phyloP scores from a whole-genome alignment of 352 stramenopile genomes.

The Albugo laibachii region DNA sequence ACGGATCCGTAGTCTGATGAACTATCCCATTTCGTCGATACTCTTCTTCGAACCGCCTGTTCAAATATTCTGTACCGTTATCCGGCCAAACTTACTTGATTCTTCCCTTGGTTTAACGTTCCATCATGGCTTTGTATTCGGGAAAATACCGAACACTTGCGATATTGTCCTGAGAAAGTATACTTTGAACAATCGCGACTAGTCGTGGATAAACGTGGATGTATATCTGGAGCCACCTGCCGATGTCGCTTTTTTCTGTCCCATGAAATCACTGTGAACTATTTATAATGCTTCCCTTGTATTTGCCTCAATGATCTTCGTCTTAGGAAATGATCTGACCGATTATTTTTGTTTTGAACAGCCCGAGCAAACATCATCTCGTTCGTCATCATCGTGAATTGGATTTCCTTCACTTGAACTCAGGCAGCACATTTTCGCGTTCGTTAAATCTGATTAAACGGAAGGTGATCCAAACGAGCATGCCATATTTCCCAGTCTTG shows the following conservation, averaged over 20 bases:
- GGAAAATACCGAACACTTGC: slow-evolving; percentile 6
- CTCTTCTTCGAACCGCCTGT: neutral
- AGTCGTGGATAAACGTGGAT: slow-evolving; percentile 10
- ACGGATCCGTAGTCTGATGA: slow-evolving; percentile 8
- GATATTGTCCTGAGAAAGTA: slow-evolving; percentile 14
- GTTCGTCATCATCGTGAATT: neutral
- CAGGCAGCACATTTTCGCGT: neutral
- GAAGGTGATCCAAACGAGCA: slow-evolving; percentile 3
- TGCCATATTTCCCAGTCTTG: slow-evolving; percentile 2
- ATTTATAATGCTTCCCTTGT: neutral
- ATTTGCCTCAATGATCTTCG: neutral
- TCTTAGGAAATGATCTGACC: neutral
- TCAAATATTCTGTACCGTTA: slow-evolving; percentile 9
- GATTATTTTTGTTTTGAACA: neutral
- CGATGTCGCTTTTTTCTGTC: neutral
- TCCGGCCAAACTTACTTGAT: slow-evolving; percentile 7
- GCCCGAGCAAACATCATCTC: neutral
- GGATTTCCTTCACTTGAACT: neutral
- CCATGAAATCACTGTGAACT: neutral
- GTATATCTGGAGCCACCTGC: neutral
- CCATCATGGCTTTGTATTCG: slow-evolving; percentile 2
- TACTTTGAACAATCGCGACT: slow-evolving; percentile 3
- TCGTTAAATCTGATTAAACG: neutral
- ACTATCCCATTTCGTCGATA: slow-evolving; percentile 1
- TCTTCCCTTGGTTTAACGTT: neutral